Percentiles rank a stretch among this genome's conserved stretches.
These are phyloP conservation scores for Trichophyton verrucosum DNA, from an alignment of 2,329 filamentous ascomycete genomes.

Conservation along the genomic window DNA sequence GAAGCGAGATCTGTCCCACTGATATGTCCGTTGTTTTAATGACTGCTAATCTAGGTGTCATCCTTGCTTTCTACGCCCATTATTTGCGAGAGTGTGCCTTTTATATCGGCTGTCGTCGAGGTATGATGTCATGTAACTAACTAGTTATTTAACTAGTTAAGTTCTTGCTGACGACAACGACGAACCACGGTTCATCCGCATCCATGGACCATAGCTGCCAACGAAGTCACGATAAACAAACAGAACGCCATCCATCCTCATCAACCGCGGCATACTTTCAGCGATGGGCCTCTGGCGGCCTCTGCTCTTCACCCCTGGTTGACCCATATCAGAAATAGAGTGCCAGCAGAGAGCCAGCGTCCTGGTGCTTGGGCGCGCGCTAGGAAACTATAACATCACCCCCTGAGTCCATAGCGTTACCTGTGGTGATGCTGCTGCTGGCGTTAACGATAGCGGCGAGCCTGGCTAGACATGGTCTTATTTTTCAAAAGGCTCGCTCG, in stretches of 20 bases:
- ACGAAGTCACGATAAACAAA: too few relatives aligned
- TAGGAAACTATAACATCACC: background rate
- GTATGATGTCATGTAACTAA: background rate
- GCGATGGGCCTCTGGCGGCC: too few relatives aligned
- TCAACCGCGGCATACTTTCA: too few relatives aligned
- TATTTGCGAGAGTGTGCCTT: background rate
- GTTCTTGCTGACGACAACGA: too few relatives aligned
- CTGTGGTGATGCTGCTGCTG: background rate
- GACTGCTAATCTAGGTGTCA: background rate
- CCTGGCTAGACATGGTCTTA: background rate
- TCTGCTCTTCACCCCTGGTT: too few relatives aligned
- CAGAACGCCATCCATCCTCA: too few relatives aligned
- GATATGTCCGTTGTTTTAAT: background rate
- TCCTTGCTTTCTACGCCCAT: background rate
- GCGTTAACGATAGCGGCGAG: background rate
- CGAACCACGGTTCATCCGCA: too few relatives aligned
- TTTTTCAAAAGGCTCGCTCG: background rate
- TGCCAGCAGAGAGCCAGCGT: background rate
- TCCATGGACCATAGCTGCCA: too few relatives aligned
- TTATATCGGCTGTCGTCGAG: too few relatives aligned
- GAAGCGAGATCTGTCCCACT: background rate
- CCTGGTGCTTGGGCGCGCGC: background rate
- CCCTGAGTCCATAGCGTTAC: background rate
- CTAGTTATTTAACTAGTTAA: too few relatives aligned
- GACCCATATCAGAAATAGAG: background rate